phyloP scores from a whole-genome alignment of 768 basidiomycete species.

The Termitomyces heimii region DNA sequence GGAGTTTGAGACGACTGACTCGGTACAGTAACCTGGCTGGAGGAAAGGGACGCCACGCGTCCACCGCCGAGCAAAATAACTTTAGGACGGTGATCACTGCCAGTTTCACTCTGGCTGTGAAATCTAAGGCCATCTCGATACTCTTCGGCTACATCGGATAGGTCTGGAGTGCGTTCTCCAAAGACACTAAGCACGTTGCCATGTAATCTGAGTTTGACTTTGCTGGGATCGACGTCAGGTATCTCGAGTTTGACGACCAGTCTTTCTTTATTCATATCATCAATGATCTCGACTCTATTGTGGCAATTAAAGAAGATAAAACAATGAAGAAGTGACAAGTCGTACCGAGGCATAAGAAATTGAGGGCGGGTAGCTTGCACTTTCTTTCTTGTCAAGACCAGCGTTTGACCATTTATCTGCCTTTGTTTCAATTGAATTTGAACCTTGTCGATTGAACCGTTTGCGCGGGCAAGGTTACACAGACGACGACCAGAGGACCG shows the following conservation, averaged over 20 bases:
- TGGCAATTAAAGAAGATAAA: neutral
- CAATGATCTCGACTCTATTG: slow-evolving; percentile 35
- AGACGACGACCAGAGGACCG: neutral
- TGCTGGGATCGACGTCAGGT: slow-evolving; percentile 34
- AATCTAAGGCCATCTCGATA: slow-evolving; percentile 5
- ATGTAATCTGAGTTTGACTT: slow-evolving; percentile 28
- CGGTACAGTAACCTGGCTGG: neutral
- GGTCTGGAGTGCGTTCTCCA: slow-evolving; percentile 24
- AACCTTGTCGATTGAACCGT: neutral
- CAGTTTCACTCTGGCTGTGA: slow-evolving; percentile 5
- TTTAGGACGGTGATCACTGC: slow-evolving; percentile 1
- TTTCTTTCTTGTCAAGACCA: neutral
- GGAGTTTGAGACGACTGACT: neutral
- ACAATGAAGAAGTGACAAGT: neutral
- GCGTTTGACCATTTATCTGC: neutral
- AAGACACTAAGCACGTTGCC: slow-evolving; percentile 27
- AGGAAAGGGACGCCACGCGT: slow-evolving; percentile 3
- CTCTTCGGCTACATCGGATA: slow-evolving; percentile 3
- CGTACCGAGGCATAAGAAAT: slow-evolving; percentile 16
- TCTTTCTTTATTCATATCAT: slow-evolving; percentile 27
- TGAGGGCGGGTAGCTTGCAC: neutral
- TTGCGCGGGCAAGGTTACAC: neutral
- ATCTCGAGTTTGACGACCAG: slow-evolving; percentile 36
- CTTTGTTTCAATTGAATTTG: neutral
- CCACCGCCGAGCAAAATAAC: slow-evolving; percentile 10